A percentile compares a stretch with the other conserved stretches of the same genome.
Conservation (phyloP, 768 basidiomycete genomes). For the Naganishia friedmannii region DNA sequence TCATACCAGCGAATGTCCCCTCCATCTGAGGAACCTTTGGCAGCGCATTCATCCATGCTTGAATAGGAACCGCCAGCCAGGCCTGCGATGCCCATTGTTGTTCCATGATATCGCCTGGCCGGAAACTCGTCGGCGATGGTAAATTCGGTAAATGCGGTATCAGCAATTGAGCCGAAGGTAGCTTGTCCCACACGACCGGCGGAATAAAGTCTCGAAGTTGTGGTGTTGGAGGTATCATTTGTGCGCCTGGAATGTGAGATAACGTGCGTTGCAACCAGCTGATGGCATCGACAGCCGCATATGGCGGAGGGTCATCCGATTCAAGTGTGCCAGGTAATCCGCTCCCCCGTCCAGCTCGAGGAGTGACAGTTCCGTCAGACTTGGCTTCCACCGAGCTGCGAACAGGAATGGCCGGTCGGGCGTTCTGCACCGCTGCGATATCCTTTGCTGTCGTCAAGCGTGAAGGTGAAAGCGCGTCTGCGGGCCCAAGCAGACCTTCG, state of each 20-base stretch:
- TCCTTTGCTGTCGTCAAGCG: conserved; percentile 23
- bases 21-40: conserved; percentile 1
- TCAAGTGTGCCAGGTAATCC: neutral
- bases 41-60: conserved; percentile 29
- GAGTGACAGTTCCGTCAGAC: conserved; percentile 25
- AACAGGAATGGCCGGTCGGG: neutral
- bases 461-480: conserved; percentile 26
- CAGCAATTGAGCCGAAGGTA: conserved; percentile 36
- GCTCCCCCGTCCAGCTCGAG: conserved; percentile 8
- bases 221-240: conserved; percentile 30
- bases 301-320: conserved; percentile 44
- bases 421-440: conserved; percentile 28
- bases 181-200: conserved; percentile 38
- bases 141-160: conserved; percentile 27
- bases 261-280: conserved; percentile 43
- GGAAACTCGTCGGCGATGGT: conserved; percentile 4
- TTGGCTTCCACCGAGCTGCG: conserved; percentile 9
- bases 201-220: conserved; percentile 36
- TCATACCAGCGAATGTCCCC: neutral
- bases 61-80: conserved; percentile 34
- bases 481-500: neutral
- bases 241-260: conserved; percentile 36
- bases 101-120: conserved; percentile 15
- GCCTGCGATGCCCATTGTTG: conserved; percentile 29
- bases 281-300: conserved; percentile 35